phyloP scores from a whole-genome alignment of 73 alveolate species.

The Tetrahymena thermophila region DNA sequence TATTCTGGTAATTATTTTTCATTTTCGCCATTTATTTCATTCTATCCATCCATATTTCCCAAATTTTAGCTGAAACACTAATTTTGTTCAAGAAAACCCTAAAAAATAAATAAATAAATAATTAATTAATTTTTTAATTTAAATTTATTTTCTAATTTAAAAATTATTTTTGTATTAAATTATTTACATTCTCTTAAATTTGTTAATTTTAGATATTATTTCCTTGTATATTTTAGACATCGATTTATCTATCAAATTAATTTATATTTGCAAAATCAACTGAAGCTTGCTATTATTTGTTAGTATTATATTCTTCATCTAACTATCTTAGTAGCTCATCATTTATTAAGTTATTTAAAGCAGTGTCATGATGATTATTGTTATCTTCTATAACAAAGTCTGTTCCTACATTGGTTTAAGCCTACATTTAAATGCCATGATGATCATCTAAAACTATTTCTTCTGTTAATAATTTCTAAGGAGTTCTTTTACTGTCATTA shows the following conservation, averaged over 20 bases:
- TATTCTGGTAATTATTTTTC: background rate
- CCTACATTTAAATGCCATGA: background rate
- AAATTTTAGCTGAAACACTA: background rate
- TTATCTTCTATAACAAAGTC: background rate
- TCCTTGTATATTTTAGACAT: background rate
- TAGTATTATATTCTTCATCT: background rate
- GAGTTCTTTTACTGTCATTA: background rate
- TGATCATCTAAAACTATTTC: background rate
- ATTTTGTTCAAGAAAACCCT: background rate
- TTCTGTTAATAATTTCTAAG: background rate
- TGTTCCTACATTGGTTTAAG: background rate
- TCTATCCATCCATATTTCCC: background rate
- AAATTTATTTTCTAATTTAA: too few species aligned
- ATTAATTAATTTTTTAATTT: too few species aligned
- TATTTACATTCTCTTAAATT: background rate
- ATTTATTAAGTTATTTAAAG: background rate
- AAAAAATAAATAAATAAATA: background rate
- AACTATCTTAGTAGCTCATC: background rate
- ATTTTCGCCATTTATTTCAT: background rate
- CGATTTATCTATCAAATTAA: background rate
- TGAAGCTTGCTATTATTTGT: background rate
- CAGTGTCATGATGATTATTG: background rate
- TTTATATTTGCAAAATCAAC: background rate
- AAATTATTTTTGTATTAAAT: background rate
- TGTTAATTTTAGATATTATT: background rate